Evolutionary conservation across 495 filamentous ascomycete species (phyloP), one percentile per base, ranked within the genome.

Genomic region (Penicillium cinerascens): DNA sequence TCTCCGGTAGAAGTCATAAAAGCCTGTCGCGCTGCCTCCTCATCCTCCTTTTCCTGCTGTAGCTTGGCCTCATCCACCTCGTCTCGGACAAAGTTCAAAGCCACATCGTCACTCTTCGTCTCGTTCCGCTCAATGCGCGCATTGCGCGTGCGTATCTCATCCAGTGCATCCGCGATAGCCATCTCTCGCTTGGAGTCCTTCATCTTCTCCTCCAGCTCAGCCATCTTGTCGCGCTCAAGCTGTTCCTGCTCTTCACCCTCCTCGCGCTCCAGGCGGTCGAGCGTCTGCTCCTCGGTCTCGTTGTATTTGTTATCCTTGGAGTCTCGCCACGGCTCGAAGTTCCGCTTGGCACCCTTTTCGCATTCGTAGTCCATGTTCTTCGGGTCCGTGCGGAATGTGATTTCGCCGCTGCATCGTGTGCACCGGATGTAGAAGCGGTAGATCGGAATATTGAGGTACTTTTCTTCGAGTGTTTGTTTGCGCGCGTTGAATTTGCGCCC

Each of bases 401-500:
- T 95, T 68, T 97, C 91, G 16, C 80, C 87, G 36, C 75, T 82
- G 69, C 95, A 99, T 41, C 91, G 74, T 53, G 93, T 97, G 71
- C 95, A 99, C 2, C 89, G 80, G 61, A 98, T 98, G 69, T 92
- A 95, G 78, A 97, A 96, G 0, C 92, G 83, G 76, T 86, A 93
- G 48, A 97, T 92, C 54, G 87, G 81, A 54, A 99, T 96, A 47
- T 76, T 76, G 52, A 92, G 82, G 74, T 99, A 99, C 56, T 86
- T 88, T 63, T 97, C 91, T 37, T 93, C 90, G 6, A 88, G 89
- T 7, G 87, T 95, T 63, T 97, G 90, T 58, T 99, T 99, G 44
- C 91, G 84, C 2, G 93, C 92, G 70, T 97, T 98, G 80, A 96
- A 97, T 63, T 97, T 97, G 43, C 92, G 85, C 1, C 92, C 92